Evolutionary conservation across 2,329 filamentous ascomycete genomes (phyloP), one percentile per base, ranked within the genome.

Genomic region (Tolypocladium capitatum): DNA sequence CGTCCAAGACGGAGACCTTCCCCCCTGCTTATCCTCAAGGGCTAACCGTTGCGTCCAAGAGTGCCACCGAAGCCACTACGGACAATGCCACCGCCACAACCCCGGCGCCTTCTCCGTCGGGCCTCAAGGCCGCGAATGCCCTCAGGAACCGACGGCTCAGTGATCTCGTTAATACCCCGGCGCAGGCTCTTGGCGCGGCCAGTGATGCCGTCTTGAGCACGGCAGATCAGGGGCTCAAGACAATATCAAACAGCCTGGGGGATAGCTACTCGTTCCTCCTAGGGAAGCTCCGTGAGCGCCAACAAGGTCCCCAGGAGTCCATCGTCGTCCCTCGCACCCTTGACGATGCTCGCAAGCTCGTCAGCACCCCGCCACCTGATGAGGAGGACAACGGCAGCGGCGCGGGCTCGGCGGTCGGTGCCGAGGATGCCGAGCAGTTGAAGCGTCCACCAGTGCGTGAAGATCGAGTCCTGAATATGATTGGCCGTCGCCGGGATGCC

Each of bases 261-360:
- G 89, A 87, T 58, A 96, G 89, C 61, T 94, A 96, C 68, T 92
- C 89, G 51, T 94, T 97, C 62, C 70, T 98, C 24, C 80, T 98
- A 47, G 91, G 91, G 16, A 86, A 89, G 55, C 73, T 96, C 20
- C 87, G 85, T 52, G 89, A 95, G 62, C 73, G 81, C 56, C 68
- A 79, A 60, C 63, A 73, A 13, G 55, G 60, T 13, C 59, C 64
- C 9, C 59, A 61, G 28, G 63, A 67, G 24, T 68, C 75, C 16
- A 74, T 81, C 2, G 67, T 80, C 7, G 74, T 94, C 0, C 92
- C 92, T 1, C 91, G 87, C 58, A 98, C 92, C 1, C 71, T 98
- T 0, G 92, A 95, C 56, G 92, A 98, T 58, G 92, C 91, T 16
- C 78, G 89, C 43, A 91, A 89, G 62, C 76, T 98, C 11, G 85